Evolutionary conservation across 2,329 filamentous ascomycete genomes (phyloP).

Genomic region (Didymella segeticola): DNA sequence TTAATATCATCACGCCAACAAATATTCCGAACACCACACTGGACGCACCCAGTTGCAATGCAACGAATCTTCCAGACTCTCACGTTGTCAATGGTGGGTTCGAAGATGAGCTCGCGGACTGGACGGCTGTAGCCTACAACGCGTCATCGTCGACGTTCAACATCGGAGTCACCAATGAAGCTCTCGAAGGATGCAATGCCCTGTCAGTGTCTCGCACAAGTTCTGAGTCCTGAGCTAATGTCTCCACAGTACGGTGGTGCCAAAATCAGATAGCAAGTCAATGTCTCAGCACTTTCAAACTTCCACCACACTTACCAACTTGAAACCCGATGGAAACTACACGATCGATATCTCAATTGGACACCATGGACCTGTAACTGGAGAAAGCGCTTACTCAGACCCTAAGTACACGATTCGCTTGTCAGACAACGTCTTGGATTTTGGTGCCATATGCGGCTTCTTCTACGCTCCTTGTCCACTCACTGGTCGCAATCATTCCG

Average conservation of each 20-base stretch:
- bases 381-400: background rate
- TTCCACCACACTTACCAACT: background rate
- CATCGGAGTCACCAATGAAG: background rate
- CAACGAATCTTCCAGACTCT: background rate
- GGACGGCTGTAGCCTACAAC: slow-evolving; percentile 5
- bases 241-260: background rate
- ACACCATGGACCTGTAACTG: background rate
- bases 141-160: background rate
- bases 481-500: background rate
- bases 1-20: background rate
- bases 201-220: background rate
- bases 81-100: slow-evolving; percentile 3
- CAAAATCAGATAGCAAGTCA: background rate
- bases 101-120: background rate
- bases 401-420: slow-evolving; percentile 6
- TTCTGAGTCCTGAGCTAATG: background rate
- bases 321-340: background rate
- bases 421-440: background rate
- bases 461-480: background rate
- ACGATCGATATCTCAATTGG: slow-evolving; percentile 2
- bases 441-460: slow-evolving; percentile 9
- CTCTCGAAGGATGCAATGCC: background rate
- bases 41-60: background rate
- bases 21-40: background rate
- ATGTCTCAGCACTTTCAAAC: slow-evolving; percentile 1